Conservation (phyloP, 2,329 filamentous ascomycete genomes). For the Dactylonectria macrodidyma region DNA sequence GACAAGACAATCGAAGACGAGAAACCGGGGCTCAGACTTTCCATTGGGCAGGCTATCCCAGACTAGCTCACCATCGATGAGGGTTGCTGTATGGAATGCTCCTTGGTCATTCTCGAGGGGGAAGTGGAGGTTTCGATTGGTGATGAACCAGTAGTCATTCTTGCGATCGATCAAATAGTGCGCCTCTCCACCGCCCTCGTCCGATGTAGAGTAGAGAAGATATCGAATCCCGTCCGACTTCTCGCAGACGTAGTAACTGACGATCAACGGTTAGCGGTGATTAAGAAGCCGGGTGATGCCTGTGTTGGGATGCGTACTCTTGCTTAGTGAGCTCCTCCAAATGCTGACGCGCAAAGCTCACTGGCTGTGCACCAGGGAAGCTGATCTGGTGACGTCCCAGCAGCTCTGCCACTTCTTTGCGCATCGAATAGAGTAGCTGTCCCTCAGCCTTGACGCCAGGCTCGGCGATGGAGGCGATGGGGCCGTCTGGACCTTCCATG, state of each 20-base stretch:
- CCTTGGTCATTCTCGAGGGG: conserved; percentile 77
- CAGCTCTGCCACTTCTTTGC: conserved; percentile 80
- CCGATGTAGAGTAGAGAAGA: conserved; percentile 87
- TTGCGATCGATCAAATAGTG: conserved; percentile 98
- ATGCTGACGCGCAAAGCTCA: conserved; percentile 89
- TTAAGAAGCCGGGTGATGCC: not conserved
- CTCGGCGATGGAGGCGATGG: conserved; percentile 67
- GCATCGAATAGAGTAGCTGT: conserved; percentile 74
- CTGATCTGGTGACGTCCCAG: conserved; percentile 77
- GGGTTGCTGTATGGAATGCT: conserved; percentile 82
- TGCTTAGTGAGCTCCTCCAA: conserved; percentile 83
- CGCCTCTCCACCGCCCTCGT: conserved; percentile 73
- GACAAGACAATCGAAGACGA: conserved; percentile 94
- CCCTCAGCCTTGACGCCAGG: conserved; percentile 77
- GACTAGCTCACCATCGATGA: conserved; percentile 95
- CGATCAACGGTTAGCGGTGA: conserved; percentile 28
- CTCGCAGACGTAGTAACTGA: conserved; percentile 94
- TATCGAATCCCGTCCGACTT: conserved; percentile 98
- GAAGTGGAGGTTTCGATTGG: conserved; percentile 80
- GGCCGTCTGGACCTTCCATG: conserved; percentile 52
- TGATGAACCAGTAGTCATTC: conserved; percentile 95
- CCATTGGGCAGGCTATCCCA: conserved; percentile 83
- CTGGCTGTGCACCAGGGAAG: conserved; percentile 95
- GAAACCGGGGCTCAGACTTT: conserved; percentile 80
- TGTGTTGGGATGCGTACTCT: conserved; percentile 69